Conservation (phyloP, 2,329 filamentous ascomycete genomes). For the Xylariaceae sp. region DNA sequence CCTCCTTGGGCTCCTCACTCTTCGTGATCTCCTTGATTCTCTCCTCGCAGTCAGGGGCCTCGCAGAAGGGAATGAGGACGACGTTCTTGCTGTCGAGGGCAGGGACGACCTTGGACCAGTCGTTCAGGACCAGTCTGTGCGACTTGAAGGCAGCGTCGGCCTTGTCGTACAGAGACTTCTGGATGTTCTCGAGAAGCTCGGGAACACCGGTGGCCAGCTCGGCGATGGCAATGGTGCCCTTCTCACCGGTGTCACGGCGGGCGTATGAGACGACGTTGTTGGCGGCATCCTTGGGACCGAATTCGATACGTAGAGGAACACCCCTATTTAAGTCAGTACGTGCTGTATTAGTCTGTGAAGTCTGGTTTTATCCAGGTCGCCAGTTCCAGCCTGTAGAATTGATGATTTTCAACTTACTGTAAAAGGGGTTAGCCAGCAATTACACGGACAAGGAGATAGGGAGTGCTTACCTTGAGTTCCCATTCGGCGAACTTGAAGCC, state of each 20-base stretch:
- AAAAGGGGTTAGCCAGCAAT: neutral
- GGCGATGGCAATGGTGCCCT: slow-evolving; percentile 70
- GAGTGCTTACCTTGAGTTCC: slow-evolving; percentile 64
- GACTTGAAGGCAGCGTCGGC: slow-evolving; percentile 73
- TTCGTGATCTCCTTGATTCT: slow-evolving; percentile 90
- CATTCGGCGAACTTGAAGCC: slow-evolving; percentile 99
- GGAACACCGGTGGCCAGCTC: slow-evolving; percentile 71
- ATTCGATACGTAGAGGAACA: slow-evolving; percentile 88
- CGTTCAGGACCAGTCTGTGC: slow-evolving; percentile 73
- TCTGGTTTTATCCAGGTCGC: neutral
- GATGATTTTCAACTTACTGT: slow-evolving; percentile 1
- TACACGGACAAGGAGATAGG: neutral
- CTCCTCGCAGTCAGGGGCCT: slow-evolving; percentile 78
- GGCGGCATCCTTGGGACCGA: slow-evolving; percentile 88
- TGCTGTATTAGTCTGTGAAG: neutral
- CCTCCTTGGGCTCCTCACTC: slow-evolving; percentile 59
- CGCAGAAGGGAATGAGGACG: slow-evolving; percentile 84
- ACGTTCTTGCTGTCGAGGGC: slow-evolving; percentile 89
- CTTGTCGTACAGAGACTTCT: slow-evolving; percentile 70
- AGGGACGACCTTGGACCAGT: slow-evolving; percentile 90
- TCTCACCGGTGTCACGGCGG: slow-evolving; percentile 81
- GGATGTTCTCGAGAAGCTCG: slow-evolving; percentile 81
- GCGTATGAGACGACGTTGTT: slow-evolving; percentile 79
- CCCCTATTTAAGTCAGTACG: slow-evolving; percentile 40
- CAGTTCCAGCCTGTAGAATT: neutral